Percentiles rank a stretch among this genome's conserved stretches.
These are phyloP conservation scores for Komagataella populi DNA, from an alignment of 805 yeast species.

Conservation along the genomic window DNA sequence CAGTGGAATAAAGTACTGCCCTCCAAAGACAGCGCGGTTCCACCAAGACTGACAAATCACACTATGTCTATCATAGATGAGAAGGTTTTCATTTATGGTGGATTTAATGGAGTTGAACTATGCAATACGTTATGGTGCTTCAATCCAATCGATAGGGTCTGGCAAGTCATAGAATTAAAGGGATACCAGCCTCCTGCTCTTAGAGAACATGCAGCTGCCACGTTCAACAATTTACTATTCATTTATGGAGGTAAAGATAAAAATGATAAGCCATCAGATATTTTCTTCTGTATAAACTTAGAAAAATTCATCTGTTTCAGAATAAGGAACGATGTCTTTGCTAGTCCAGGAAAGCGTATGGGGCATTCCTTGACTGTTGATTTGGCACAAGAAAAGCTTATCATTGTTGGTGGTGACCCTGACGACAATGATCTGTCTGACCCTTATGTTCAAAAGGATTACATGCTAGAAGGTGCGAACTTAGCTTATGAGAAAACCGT, in stretches of 20 bases:
- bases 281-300: slow-evolving; percentile 66
- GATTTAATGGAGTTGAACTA: slow-evolving; percentile 56
- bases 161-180: slow-evolving; percentile 60
- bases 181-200: slow-evolving; percentile 69
- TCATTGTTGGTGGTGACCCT: slow-evolving; percentile 89
- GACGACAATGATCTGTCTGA: slow-evolving; percentile 36
- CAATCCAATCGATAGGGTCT: slow-evolving; percentile 52
- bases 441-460: slow-evolving; percentile 7
- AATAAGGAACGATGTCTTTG: slow-evolving; percentile 26
- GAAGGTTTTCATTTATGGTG: slow-evolving; percentile 83
- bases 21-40: slow-evolving; percentile 17
- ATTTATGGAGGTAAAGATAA: slow-evolving; percentile 83
- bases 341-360: slow-evolving; percentile 69
- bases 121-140: slow-evolving; percentile 70
- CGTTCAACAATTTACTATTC: slow-evolving; percentile 67
- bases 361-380: slow-evolving; percentile 82
- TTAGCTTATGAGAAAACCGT: slow-evolving; percentile 18
- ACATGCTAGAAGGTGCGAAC: slow-evolving; percentile 14
- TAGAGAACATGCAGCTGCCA: slow-evolving; percentile 82
- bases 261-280: slow-evolving; percentile 53
- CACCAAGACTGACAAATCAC: slow-evolving; percentile 57
- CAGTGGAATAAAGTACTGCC: slow-evolving; percentile 70
- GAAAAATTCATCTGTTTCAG: slow-evolving; percentile 57
- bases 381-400: slow-evolving; percentile 48
- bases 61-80: slow-evolving; percentile 72